A percentile compares a stretch with the other conserved stretches of the same genome.
These are phyloP conservation scores for Trypanosoma caninum DNA, from an alignment of 208 protist genomes.

Conservation along the genomic window DNA sequence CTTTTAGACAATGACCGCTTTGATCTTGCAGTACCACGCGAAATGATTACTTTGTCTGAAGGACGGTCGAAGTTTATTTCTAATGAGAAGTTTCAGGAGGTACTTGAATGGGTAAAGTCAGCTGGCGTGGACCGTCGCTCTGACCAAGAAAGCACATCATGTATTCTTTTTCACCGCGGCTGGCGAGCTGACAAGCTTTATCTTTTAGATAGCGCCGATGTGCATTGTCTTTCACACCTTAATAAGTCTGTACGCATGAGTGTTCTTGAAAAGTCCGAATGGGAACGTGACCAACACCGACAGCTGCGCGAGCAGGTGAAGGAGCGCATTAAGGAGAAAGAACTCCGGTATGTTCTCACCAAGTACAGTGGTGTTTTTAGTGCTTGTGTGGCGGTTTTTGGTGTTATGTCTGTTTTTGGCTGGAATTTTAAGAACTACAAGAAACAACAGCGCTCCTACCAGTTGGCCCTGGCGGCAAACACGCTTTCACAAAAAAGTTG, in stretches of 20 bases:
- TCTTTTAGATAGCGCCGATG: conserved; percentile 70
- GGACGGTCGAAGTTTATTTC: conserved; percentile 50
- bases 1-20: conserved; percentile 85
- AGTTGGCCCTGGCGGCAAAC: conserved; percentile 60
- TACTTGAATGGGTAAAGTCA: conserved; percentile 75
- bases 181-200: conserved; percentile 84
- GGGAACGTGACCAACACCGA: conserved; percentile 83
- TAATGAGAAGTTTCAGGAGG: conserved; percentile 47
- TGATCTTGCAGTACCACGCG: conserved; percentile 66
- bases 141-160: conserved; percentile 75
- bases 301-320: conserved; percentile 80
- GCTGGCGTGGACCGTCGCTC: conserved; percentile 53
- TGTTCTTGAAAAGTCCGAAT: conserved; percentile 87
- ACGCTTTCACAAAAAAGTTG: conserved; percentile 40
- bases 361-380: conserved; percentile 88
- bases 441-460: conserved; percentile 77
- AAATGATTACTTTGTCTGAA: conserved; percentile 58
- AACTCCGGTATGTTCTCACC: conserved; percentile 72
- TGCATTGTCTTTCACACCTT: conserved; percentile 64
- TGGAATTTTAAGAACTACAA: conserved; percentile 91
- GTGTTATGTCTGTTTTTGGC: conserved; percentile 81
- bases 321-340: conserved; percentile 84
- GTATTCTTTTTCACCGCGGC: conserved; percentile 73
- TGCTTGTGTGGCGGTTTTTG: conserved; percentile 75
- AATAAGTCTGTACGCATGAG: conserved; percentile 74